Base-by-base conservation (phyloP, 2,329 filamentous ascomycete species). In the Amphichorda felina region DNA sequence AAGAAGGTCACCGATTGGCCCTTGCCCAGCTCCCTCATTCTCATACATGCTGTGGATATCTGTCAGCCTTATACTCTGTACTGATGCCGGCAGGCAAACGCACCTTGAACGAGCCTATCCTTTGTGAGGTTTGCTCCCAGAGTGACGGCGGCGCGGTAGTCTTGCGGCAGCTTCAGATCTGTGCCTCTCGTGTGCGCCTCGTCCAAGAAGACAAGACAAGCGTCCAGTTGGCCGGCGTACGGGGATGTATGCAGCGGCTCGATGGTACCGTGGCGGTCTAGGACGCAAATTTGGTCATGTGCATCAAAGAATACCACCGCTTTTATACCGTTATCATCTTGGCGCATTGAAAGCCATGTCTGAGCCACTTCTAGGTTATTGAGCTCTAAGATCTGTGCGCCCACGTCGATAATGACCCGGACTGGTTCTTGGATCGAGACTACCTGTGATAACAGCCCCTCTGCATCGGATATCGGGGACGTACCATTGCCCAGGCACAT, bases 331-430 rank as follows among this genome's bases (percentile, higher is more conserved):
- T 53, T 45, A n/a, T n/a, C n/a, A n/a, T n/a, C n/a, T n/a, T n/a
- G n/a, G n/a, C n/a, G n/a, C n/a, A n/a, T n/a, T n/a, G n/a, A n/a
- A 0, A 79, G 45, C 74, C 74, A 79, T 1, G 54, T 50, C 10
- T 53, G 54, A 0, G 60, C 72, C 0, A 79, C 50, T 0, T 52
- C 51, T 2, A 48, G 33, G 43, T 77, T 81, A 39, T 66, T 59
- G 56, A 74, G 69, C 44, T 82, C 78, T 0, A 82, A 48, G 10
- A 82, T 71, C 11, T 75, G 68, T 0, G 77, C 76, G 0, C 78
- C 78, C 0, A 73, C 70, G 47, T 82, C 77, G 1, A 82, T 75
- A 0, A 82, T 54, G 0, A 82, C 59, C 0, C 61, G 57, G 10
- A 77, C 0, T 15, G 6, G 27, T 16, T n/a, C 4, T 30, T 15